Percentiles rank a stretch among this genome's conserved stretches.
phyloP scores from a whole-genome alignment of 352 stramenopile species.

The Phytophthora colocasiae region DNA sequence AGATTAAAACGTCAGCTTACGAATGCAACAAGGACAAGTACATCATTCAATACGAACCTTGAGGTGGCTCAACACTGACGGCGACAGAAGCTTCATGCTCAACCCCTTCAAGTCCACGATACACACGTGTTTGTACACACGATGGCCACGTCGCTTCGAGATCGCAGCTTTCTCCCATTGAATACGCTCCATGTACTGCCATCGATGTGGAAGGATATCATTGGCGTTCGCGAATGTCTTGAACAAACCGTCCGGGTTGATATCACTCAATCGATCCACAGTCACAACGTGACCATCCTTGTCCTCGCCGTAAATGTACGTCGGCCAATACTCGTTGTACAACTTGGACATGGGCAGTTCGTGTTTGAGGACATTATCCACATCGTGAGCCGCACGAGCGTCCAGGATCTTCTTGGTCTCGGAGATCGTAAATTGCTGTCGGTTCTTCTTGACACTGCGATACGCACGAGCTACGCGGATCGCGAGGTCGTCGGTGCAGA shows the following conservation, averaged over 20 bases:
- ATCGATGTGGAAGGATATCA: slow-evolving; percentile 65
- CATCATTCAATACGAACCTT: slow-evolving; percentile 46
- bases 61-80: slow-evolving; percentile 62
- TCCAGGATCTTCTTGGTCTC: slow-evolving; percentile 73
- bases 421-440: slow-evolving; percentile 64
- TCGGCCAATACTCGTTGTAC: slow-evolving; percentile 75
- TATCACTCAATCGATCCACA: slow-evolving; percentile 72
- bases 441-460: slow-evolving; percentile 70
- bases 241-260: slow-evolving; percentile 67
- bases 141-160: slow-evolving; percentile 61
- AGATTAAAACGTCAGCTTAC: slow-evolving; percentile 1
- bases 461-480: slow-evolving; percentile 72
- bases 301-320: slow-evolving; percentile 76
- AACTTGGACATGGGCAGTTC: slow-evolving; percentile 66
- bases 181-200: slow-evolving; percentile 83
- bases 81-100: slow-evolving; percentile 70
- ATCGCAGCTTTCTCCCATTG: slow-evolving; percentile 82
- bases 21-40: not conserved
- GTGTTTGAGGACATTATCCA: slow-evolving; percentile 56
- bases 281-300: slow-evolving; percentile 73
- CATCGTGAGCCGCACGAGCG: slow-evolving; percentile 54
- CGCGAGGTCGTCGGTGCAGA: slow-evolving; percentile 65
- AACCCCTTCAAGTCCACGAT: slow-evolving; percentile 82
- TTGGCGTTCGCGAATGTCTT: slow-evolving; percentile 66
- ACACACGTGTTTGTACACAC: slow-evolving; percentile 87